A percentile compares a stretch with the other conserved stretches of the same genome.
Evolutionary conservation across 352 stramenopile species (phyloP).

Genomic region (Globisporangium nunn): DNA sequence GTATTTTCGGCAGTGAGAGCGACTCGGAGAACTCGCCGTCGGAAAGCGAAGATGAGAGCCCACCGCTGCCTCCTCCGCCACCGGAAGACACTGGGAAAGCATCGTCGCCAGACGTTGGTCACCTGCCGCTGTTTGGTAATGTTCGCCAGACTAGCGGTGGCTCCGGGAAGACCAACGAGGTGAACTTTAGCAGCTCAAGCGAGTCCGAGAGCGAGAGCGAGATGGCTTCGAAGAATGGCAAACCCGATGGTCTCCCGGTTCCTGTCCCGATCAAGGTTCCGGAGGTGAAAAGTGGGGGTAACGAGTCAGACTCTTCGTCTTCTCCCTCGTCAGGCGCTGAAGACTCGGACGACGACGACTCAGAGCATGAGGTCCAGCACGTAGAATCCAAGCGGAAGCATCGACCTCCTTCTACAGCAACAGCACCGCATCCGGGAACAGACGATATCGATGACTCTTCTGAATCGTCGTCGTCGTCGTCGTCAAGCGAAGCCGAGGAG

Average conservation of each 20-base stretch:
- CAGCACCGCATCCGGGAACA: background rate
- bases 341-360: constrained; percentile 11
- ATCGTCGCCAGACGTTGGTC: constrained; percentile 10
- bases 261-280: constrained; percentile 2
- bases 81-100: constrained; percentile 13
- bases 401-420: background rate
- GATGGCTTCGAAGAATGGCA: background rate
- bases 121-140: constrained; percentile 7
- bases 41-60: constrained; percentile 31
- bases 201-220: constrained; percentile 26
- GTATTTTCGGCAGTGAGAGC: constrained; percentile 75
- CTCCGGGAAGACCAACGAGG: constrained; percentile 41
- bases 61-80: constrained; percentile 31
- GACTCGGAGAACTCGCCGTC: constrained; percentile 46
- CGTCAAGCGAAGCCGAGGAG: constrained; percentile 10
- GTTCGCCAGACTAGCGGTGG: constrained; percentile 20
- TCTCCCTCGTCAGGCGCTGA: constrained; percentile 10
- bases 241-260: background rate
- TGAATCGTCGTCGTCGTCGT: constrained; percentile 7
- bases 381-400: constrained; percentile 18
- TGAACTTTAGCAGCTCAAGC: constrained; percentile 40
- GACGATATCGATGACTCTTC: constrained; percentile 9
- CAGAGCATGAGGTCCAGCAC: constrained; percentile 9
- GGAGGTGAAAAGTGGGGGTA: constrained; percentile 12
- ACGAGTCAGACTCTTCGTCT: constrained; percentile 21